Base-by-base conservation (phyloP, 768 basidiomycete genomes). In the Mycena haematopus region DNA sequence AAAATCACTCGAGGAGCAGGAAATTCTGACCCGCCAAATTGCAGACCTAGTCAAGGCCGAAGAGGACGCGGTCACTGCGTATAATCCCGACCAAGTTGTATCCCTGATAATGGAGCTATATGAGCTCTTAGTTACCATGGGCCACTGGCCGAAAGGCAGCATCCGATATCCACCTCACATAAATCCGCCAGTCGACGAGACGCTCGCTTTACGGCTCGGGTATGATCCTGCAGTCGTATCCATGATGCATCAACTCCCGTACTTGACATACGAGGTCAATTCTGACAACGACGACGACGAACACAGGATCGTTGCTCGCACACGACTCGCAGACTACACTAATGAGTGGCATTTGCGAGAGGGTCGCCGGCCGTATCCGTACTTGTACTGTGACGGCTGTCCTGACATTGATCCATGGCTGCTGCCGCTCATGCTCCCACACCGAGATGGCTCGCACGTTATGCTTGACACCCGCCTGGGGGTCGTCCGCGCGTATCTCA, bases 381-480 rank as follows among this genome's bases (percentile, higher is more conserved):
- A 54, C 45, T 7, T 56, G n/a, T 53, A 36, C 14, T 15, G 56
- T 24, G 58, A 60, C 27, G 53, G 45, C 1, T 65, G 58, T 29
- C 53, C 58, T 6, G 35, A 46, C 35, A 25, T 61, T 35, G 64
- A 65, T 52, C 45, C 64, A n/a, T 65, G 64, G 64, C 38, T 65
- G 38, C 56, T 65, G 0, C 64, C 64, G 17, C 45, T 65, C 19
- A 40, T 58, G 51, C 35, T 65, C 15, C 52, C 64, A 9, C 14
- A 38, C 5, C 42, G 64, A 7, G 54, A 61, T 42, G 64, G 64
- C 29, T 58, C 33, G 50, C 51, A 61, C 44, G 29, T 61, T 46
- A 61, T 65, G 24, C 60, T 65, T 29, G 64, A 65, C 64, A 65
- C 64, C 19, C 29, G 40, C 14, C 51, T 65, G n/a, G 64, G 64